phyloP scores from a whole-genome alignment of 805 yeast genomes.

The Saturnispora halmiae region DNA sequence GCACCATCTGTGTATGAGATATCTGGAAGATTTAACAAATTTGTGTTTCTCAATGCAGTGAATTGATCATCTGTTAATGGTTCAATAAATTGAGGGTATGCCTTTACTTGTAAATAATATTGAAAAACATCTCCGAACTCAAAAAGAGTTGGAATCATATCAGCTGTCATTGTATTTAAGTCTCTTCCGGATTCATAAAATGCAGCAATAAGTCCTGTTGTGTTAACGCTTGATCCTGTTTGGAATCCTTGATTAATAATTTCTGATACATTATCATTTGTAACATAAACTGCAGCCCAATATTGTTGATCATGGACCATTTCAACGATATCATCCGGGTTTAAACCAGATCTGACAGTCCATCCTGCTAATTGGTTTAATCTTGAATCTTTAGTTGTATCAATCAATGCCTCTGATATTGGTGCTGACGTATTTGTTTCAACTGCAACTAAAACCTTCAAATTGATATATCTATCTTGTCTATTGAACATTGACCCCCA shows the following conservation, averaged over 20 bases:
- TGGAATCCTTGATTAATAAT: conserved; percentile 33
- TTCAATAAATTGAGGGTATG: conserved; percentile 26
- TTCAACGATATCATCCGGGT: conserved; percentile 32
- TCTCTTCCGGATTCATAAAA: conserved; percentile 61
- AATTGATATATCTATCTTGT: conserved; percentile 24
- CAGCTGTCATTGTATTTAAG: conserved; percentile 36
- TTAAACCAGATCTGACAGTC: conserved; percentile 26
- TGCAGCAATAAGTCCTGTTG: conserved; percentile 19
- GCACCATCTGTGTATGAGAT: conserved; percentile 13
- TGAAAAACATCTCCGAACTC: conserved; percentile 29
- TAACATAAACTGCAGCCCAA: conserved; percentile 56
- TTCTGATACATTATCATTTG: conserved; percentile 36
- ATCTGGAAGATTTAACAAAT: conserved; percentile 19
- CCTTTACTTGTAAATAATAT: conserved; percentile 11
- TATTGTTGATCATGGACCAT: conserved; percentile 45
- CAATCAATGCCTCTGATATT: conserved; percentile 26
- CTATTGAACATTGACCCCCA: conserved; percentile 41
- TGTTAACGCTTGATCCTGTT: conserved; percentile 25
- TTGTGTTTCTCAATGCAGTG: conserved; percentile 15
- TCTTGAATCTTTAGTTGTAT: conserved; percentile 13
- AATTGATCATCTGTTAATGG: conserved; percentile 21
- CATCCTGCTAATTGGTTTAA: conserved; percentile 29
- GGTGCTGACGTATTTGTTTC: conserved; percentile 28
- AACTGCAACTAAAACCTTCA: conserved; percentile 33
- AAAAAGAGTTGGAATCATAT: conserved; percentile 36